Conservation (phyloP, 768 basidiomycete genomes). For the Agaricus blazei region DNA sequence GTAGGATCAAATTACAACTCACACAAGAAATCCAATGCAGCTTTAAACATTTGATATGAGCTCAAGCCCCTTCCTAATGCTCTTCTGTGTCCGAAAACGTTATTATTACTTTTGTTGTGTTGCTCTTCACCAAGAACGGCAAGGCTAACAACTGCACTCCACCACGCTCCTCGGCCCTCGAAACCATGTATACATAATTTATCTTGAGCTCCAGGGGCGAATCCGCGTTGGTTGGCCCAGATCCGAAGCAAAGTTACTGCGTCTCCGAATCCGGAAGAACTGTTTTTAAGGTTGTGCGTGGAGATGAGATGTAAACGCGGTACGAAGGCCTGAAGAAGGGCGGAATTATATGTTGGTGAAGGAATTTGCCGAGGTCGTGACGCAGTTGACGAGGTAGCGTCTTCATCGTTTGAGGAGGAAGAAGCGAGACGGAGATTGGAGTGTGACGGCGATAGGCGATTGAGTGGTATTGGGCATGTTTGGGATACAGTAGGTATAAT, state of each 20-base stretch:
- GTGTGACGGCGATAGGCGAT: slow-evolving; percentile 68
- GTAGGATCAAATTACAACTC: slow-evolving; percentile 18
- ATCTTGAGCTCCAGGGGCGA: slow-evolving; percentile 41
- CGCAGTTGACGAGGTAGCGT: slow-evolving; percentile 12
- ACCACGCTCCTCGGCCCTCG: slow-evolving; percentile 62
- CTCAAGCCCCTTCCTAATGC: slow-evolving; percentile 78
- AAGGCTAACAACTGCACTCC: slow-evolving; percentile 57
- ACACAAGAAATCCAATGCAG: slow-evolving; percentile 82
- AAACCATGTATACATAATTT: slow-evolving; percentile 63
- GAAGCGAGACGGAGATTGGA: slow-evolving; percentile 43
- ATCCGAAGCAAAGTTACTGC: slow-evolving; percentile 77
- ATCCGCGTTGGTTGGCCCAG: slow-evolving; percentile 89
- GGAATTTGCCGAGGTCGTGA: slow-evolving; percentile 28
- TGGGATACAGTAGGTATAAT: slow-evolving; percentile 66
- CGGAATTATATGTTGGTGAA: slow-evolving; percentile 79
- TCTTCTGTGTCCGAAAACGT: slow-evolving; percentile 35
- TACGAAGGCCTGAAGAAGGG: slow-evolving; percentile 50
- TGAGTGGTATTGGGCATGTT: slow-evolving; percentile 58
- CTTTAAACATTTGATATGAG: slow-evolving; percentile 87
- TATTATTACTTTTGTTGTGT: slow-evolving; percentile 18
- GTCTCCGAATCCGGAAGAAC: slow-evolving; percentile 61
- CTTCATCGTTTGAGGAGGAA: slow-evolving; percentile 12
- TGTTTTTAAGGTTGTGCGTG: slow-evolving; percentile 47
- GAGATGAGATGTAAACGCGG: slow-evolving; percentile 50
- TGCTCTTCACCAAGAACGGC: slow-evolving; percentile 67